These are phyloP conservation scores for Fusarium sp. DNA, from an alignment of 2,329 filamentous ascomycete species.

Conservation along the genomic window DNA sequence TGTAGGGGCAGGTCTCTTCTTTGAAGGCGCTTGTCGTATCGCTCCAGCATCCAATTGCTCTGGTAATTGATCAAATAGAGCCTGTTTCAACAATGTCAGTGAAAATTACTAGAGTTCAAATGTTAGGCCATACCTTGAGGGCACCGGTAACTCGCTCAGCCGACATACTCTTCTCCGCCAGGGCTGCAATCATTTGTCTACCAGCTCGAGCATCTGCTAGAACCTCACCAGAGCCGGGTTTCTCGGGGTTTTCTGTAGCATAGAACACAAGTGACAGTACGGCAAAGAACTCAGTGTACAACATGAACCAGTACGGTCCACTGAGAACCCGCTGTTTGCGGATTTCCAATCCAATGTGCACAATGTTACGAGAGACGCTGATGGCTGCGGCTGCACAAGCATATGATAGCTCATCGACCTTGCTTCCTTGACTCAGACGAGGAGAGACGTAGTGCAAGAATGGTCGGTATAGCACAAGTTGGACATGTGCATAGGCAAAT, in stretches of 20 bases:
- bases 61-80: constrained; percentile 85
- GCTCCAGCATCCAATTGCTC: constrained; percentile 70
- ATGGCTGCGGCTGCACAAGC: constrained; percentile 74
- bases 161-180: constrained; percentile 86
- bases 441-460: constrained; percentile 86
- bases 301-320: constrained; percentile 87
- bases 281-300: constrained; percentile 86
- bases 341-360: constrained; percentile 83
- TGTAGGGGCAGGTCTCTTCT: constrained; percentile 66
- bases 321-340: constrained; percentile 78
- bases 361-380: constrained; percentile 75
- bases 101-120: constrained; percentile 23
- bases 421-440: constrained; percentile 63
- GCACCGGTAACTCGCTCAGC: constrained; percentile 86
- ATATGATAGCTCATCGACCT: constrained; percentile 80
- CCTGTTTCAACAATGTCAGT: constrained; percentile 57
- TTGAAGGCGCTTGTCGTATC: constrained; percentile 55
- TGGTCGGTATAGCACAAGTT: constrained; percentile 83
- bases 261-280: constrained; percentile 84
- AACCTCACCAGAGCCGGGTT: constrained; percentile 79
- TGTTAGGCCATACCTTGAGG: constrained; percentile 70
- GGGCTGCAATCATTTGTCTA: constrained; percentile 80
- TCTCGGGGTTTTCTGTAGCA: constrained; percentile 82
- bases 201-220: constrained; percentile 87
- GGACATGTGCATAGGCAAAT: constrained; percentile 84